Conservation (phyloP, 805 yeast genomes). For the Spathaspora passalidarum region DNA sequence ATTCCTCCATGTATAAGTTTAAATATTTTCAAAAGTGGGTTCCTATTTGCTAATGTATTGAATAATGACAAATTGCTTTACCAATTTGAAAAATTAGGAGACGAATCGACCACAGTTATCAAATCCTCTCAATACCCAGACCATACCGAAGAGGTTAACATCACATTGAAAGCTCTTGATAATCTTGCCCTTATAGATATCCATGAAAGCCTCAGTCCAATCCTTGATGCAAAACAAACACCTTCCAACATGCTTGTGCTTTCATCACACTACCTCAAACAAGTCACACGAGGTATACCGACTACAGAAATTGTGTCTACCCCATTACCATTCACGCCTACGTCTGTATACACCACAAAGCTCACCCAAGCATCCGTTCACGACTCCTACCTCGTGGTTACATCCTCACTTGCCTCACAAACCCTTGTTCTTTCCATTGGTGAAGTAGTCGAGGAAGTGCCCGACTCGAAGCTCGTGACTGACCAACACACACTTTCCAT, state of each 20-base stretch:
- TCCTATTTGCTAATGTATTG: conserved; percentile 64
- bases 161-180: conserved; percentile 34
- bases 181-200: conserved; percentile 61
- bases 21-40: conserved; percentile 70
- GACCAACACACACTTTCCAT: conserved; percentile 64
- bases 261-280: conserved; percentile 42
- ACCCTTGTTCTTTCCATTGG: conserved; percentile 77
- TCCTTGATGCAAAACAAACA: conserved; percentile 22
- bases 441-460: conserved; percentile 73
- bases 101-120: conserved; percentile 15
- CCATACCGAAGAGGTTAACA: not conserved
- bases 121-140: conserved; percentile 9
- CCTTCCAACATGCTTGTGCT: conserved; percentile 22
- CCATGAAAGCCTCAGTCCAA: conserved; percentile 51
- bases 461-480: conserved; percentile 58
- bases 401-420: conserved; percentile 52
- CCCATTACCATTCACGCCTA: conserved; percentile 64
- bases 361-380: conserved; percentile 38
- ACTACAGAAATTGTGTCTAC: conserved; percentile 67
- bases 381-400: conserved; percentile 65
- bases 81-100: conserved; percentile 76
- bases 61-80: conserved; percentile 63
- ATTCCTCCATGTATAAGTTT: conserved; percentile 57
- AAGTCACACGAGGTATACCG: conserved; percentile 55
- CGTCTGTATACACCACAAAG: conserved; percentile 63